Conservation (phyloP, 192 early-diverging fungal species). For the Coemansia pectinata region DNA sequence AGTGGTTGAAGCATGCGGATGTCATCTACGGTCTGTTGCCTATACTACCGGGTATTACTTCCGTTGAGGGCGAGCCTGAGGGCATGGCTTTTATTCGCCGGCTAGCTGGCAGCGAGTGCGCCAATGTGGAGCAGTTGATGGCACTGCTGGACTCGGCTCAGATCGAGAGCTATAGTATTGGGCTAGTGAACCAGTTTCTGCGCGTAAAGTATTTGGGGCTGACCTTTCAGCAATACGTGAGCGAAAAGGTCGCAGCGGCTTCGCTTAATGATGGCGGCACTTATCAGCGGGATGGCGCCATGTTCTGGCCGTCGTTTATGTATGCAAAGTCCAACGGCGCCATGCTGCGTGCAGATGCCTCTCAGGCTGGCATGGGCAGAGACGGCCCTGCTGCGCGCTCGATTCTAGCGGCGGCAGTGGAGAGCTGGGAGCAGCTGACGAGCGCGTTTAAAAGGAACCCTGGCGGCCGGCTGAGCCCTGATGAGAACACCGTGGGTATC, state of each 20-base stretch:
- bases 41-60: constrained; percentile 20
- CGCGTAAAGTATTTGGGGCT: constrained; percentile 42
- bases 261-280: background rate
- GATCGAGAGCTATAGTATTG: constrained; percentile 37
- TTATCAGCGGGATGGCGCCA: background rate
- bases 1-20: constrained; percentile 29
- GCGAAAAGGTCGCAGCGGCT: constrained; percentile 18
- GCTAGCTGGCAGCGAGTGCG: constrained; percentile 15
- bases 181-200: constrained; percentile 44
- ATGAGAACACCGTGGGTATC: constrained; percentile 36
- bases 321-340: constrained; percentile 28
- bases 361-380: constrained; percentile 2
- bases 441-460: background rate
- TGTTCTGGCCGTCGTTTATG: constrained; percentile 54
- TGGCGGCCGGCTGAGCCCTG: constrained; percentile 12
- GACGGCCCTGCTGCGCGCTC: constrained; percentile 5
- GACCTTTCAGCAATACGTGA: constrained; percentile 46
- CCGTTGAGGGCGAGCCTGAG: constrained; percentile 6
- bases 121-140: constrained; percentile 15
- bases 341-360: constrained; percentile 5
- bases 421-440: constrained; percentile 37
- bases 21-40: constrained; percentile 40
- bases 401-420: constrained; percentile 10
- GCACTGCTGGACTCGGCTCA: constrained; percentile 14
- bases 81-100: constrained; percentile 15